Evolutionary conservation across 805 yeast species (phyloP), one percentile per base, ranked within the genome.

Genomic region (Ogataea kodamae): DNA sequence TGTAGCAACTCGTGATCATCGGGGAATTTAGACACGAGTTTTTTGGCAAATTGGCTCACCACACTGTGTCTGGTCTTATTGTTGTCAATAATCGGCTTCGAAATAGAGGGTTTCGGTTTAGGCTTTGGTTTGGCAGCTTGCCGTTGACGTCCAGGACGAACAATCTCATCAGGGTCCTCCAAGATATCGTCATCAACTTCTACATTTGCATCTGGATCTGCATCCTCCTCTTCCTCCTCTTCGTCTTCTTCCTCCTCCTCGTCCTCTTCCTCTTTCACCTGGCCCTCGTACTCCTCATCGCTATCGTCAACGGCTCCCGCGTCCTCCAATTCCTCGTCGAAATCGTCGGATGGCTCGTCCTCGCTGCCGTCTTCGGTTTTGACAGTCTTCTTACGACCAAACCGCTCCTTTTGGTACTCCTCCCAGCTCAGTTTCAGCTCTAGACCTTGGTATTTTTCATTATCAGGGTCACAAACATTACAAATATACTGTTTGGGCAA

Each of bases 401-500:
- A 44, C 23, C 51, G 37, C 15, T 29, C 38, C 22, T 39, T 40
- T 10, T 45, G 22, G 40, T 59, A 60, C 19, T 54, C 52, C 2
- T 48, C 51, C 16, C 59, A 62, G 10, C 55, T 55, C 29, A 68
- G 23, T 13, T 48, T 47, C 21, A 50, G 52, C 30, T 48, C 48
- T 28, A 68, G 39, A n/a, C 58, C 45, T n/a, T 55, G 50, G 46
- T 64, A 70, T 16, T 34, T 30, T 6, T 37, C 32, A 27, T 52
- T 52, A 1, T 45, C 30, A 0, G 73, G 70, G 42, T 62, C 67
- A 54, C 88, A 81, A 15, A 67, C 57, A 46, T 72, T 68, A 58
- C 89, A 81, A 13, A 46, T 43, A 50, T 81, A 79, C 9, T 49
- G 43, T 8, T 68, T 59, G 3, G 83, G 81, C 1, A 70, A 53